Conservation (phyloP, 2,329 filamentous ascomycete species). For the Arthrobotrys sinensis region DNA sequence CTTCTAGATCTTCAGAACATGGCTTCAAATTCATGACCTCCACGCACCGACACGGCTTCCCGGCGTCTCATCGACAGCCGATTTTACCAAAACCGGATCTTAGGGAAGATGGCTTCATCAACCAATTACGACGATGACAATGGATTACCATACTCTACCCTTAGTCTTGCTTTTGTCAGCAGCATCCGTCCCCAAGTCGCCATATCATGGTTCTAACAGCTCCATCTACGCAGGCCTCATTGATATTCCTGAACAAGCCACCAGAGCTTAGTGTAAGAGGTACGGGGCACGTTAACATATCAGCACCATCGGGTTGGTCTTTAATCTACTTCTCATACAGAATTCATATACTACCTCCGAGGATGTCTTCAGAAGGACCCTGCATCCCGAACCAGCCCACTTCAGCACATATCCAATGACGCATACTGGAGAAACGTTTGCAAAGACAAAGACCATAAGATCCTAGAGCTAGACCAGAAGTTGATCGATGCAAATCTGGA, state of each 20-base stretch:
- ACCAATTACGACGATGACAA: slow-evolving; percentile 4
- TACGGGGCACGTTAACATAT: background rate
- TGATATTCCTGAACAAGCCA: slow-evolving; percentile 56
- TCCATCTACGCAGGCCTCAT: slow-evolving; percentile 34
- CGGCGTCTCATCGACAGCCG: background rate
- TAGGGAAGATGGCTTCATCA: slow-evolving; percentile 21
- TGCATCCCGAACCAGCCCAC: background rate
- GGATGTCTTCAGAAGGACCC: slow-evolving; percentile 42
- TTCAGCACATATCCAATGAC: slow-evolving; percentile 34
- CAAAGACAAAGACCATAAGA: slow-evolving; percentile 47
- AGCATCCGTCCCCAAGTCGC: background rate
- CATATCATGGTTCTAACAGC: background rate
- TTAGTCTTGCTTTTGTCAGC: slow-evolving; percentile 49
- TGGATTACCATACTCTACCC: slow-evolving; percentile 16
- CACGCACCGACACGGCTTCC: background rate
- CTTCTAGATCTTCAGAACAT: background rate
- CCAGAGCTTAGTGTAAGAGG: slow-evolving; percentile 48
- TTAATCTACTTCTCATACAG: slow-evolving; percentile 3
- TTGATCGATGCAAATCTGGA: slow-evolving; percentile 39
- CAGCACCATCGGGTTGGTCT: background rate
- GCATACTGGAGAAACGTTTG: slow-evolving; percentile 48
- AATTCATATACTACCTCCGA: slow-evolving; percentile 55
- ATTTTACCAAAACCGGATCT: background rate
- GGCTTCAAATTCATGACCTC: background rate
- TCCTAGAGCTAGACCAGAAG: slow-evolving; percentile 47